phyloP scores from a whole-genome alignment of 345 rosid genomes.

The Citrus medica region DNA sequence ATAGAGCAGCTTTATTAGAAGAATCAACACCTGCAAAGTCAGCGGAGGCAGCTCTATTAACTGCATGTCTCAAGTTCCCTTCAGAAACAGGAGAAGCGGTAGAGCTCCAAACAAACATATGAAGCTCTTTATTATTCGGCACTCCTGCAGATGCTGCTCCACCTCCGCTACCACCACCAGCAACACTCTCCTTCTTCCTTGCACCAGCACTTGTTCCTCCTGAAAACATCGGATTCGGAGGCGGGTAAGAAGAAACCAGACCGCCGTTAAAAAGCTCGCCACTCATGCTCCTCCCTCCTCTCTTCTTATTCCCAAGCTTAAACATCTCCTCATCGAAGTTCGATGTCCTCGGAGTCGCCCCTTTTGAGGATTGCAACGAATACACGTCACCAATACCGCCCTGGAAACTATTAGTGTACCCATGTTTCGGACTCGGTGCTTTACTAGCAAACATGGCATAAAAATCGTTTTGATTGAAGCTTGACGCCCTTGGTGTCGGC shows the following conservation, averaged over 20 bases:
- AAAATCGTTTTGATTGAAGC: constrained; percentile 48
- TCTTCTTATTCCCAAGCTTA: constrained; percentile 10
- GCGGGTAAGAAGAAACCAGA: constrained; percentile 11
- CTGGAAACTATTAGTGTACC: constrained; percentile 5
- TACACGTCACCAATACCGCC: constrained; percentile 9
- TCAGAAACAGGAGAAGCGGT: constrained; percentile 36
- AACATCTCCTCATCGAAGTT: constrained; percentile 33
- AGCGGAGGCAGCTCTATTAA: constrained; percentile 14
- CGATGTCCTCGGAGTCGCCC: constrained; percentile 32
- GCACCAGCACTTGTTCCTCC: constrained; percentile 6
- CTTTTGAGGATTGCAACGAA: constrained; percentile 12
- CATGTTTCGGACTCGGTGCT: constrained; percentile 10
- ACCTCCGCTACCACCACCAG: background rate
- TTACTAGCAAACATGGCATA: constrained; percentile 24
- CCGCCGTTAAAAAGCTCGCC: constrained; percentile 29
- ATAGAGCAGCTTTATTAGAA: background rate
- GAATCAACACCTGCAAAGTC: constrained; percentile 8
- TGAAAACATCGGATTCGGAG: constrained; percentile 21
- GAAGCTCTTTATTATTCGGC: constrained; percentile 26
- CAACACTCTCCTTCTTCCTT: constrained; percentile 1
- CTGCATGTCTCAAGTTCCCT: constrained; percentile 14
- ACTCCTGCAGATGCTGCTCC: background rate
- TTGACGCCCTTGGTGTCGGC: constrained; percentile 50
- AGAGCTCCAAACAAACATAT: constrained; percentile 50
- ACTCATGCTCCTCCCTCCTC: constrained; percentile 30